These are phyloP conservation scores for Suillus bovinus DNA, from an alignment of 768 basidiomycete genomes.

Conservation along the genomic window DNA sequence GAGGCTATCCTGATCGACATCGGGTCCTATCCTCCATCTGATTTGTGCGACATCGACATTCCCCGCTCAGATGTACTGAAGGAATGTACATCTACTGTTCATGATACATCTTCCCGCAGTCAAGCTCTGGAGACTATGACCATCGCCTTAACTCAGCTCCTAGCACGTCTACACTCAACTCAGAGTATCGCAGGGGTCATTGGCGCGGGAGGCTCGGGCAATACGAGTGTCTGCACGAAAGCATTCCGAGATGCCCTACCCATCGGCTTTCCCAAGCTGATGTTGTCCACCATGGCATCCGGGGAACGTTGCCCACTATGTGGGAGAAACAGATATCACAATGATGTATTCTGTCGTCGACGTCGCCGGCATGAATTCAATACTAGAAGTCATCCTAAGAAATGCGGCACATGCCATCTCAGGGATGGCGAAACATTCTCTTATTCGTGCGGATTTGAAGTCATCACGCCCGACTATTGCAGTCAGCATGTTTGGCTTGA, in stretches of 20 bases:
- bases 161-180: conserved; percentile 14
- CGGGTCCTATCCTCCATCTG: conserved; percentile 20
- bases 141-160: conserved; percentile 18
- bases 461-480: conserved; percentile 16
- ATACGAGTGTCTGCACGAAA: conserved; percentile 24
- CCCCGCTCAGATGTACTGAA: conserved; percentile 21
- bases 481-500: conserved; percentile 32
- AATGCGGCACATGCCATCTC: conserved; percentile 31
- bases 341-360: conserved; percentile 36
- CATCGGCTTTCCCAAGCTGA: conserved; percentile 31
- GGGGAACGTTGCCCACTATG: conserved; percentile 26
- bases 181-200: conserved; percentile 23
- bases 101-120: conserved; percentile 13
- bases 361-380: conserved; percentile 28
- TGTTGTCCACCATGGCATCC: conserved; percentile 35
- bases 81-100: background rate
- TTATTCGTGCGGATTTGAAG: background rate
- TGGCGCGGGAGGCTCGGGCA: conserved; percentile 26
- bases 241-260: conserved; percentile 24
- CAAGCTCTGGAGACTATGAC: conserved; percentile 20
- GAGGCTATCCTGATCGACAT: conserved; percentile 30
- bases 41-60: conserved; percentile 22
- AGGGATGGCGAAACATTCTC: conserved; percentile 23
- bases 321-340: conserved; percentile 33
- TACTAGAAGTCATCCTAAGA: conserved; percentile 22